Evolutionary conservation across 2,329 filamentous ascomycete genomes (phyloP), one percentile per base, ranked within the genome.

Genomic region (Colletotrichum gigasporum): DNA sequence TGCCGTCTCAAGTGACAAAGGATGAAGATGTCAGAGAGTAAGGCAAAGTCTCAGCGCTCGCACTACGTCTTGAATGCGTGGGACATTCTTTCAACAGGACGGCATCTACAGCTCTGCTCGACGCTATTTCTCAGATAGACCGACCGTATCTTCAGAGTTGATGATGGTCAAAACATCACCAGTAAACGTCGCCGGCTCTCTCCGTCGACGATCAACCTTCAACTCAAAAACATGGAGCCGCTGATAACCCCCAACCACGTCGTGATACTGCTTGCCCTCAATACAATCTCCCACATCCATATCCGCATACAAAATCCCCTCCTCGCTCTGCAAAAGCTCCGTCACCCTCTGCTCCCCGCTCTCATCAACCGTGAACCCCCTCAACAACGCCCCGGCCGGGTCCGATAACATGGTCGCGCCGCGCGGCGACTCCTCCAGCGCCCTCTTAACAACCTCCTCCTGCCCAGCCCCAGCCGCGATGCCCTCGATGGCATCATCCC

Each of bases 251-350:
- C 84, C 85, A 1, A 83, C 82, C 2, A 85, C 78, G 71, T 87
- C 85, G 63, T 86, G 85, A 64, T 83, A 87, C 69, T 87, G 85
- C 67, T 87, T 87, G 0, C 81, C 81, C 66, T 87, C 85, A 0
- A 87, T 73, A 37, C 82, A 85, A 4, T 80, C 75, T 0, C 76
- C 74, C 4, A 86, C 63, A 68, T 86, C 74, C 63, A 87, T 61
- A 60, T 86, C 83, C 0, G 82, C 82, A 68, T 86, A 87, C 7
- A 85, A 47, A 6, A 87, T 80, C 0, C 76, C 83, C 65, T 86
- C 83, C 11, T 79, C 72, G 0, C 73, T 67, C 26, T 85, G 81
- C 12, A 87, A 52, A 7, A 75, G 75, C 0, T 82, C 76, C 12
- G 34, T 73, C 6, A 51, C 22, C 20, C 71, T 66, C 24, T 63